Base-by-base conservation (phyloP, 2,329 filamentous ascomycete species). In the Phaeosphaeria sp. region DNA sequence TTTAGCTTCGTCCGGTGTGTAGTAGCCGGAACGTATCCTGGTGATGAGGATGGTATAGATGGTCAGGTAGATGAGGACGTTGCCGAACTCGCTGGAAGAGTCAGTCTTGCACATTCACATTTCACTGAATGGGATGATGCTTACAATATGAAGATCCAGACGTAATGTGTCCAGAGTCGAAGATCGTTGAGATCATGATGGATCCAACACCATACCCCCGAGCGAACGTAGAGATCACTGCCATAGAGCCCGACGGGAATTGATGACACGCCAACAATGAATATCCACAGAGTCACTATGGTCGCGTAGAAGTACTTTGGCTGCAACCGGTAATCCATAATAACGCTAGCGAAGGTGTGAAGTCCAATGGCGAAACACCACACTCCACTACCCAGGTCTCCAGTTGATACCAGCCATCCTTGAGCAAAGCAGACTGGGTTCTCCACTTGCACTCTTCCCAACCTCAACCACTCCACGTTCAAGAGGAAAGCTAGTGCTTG, bases 181-280 rank as follows among this genome's bases (percentile, higher is more conserved):
- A 88, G 79, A 1, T 77, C 71, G 43, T 83, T 79, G 63, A 85
- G 85, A 17, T 81, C 75, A 3, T 79, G 75, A 56, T 85, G 85
- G 56, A 90, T 83, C 88, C 88, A 90, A 72, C 88, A 90, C 81
- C 89, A 91, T 9, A 86, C 83, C 10, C 85, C 85, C 27, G 88
- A 88, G 18, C 87, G 81, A n/a, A 88, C 86, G 56, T 88, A 90
- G 50, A 88, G 75, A 44, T 78, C 76, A 3, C 72, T 66, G 2
- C 76, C 72, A 62, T 83, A 76, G 27, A 81, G 63, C 7, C 77
- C 77, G 0, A 83, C 75, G 0, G 80, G 86, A 21, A 88, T 76
- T 1, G 85, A 73, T 0, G 84, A 85, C 30, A 89, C 80, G 3
- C 82, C 75, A 60, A 88, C 85, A 2, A 87, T 80, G 58, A 90